Evolutionary conservation across 108 stramenopile species (phyloP).

Genomic region (Stephanodiscus triporus): DNA sequence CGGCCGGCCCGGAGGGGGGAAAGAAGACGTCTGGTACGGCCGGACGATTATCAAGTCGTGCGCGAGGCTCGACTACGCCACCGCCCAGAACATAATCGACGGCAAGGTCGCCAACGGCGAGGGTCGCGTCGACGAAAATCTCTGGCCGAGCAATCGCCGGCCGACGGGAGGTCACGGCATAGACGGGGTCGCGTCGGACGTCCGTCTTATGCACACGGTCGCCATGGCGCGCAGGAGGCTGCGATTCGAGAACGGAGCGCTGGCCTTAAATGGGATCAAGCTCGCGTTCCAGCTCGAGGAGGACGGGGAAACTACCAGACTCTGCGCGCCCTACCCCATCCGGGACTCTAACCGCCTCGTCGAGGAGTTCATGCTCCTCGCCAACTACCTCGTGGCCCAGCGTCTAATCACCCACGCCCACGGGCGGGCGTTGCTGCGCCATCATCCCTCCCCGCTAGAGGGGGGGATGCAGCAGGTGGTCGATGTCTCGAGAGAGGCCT

Average conservation of each 20-base stretch:
- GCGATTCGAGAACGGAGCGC: constrained; percentile 90
- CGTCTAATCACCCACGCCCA: constrained; percentile 86
- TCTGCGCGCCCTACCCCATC: constrained; percentile 87
- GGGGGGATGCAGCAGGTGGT: constrained; percentile 74
- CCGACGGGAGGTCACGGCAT: constrained; percentile 84
- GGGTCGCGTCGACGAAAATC: constrained; percentile 54
- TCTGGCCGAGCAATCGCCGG: constrained; percentile 87
- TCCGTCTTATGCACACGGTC: constrained; percentile 87
- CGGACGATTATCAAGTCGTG: constrained; percentile 93
- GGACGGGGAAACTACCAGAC: constrained; percentile 85
- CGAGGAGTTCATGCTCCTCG: constrained; percentile 98
- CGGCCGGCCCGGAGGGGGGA: constrained; percentile 39
- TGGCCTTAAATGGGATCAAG: constrained; percentile 90
- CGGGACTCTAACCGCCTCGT: constrained; percentile 92
- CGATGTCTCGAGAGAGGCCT: constrained; percentile 57
- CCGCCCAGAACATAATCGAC: constrained; percentile 96
- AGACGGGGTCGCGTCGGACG: constrained; percentile 85
- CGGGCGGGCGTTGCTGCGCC: constrained; percentile 73
- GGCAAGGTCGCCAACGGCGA: constrained; percentile 69
- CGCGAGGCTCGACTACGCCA: constrained; percentile 93
- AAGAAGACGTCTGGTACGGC: constrained; percentile 90
- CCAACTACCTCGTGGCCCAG: constrained; percentile 96
- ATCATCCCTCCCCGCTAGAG: constrained; percentile 70
- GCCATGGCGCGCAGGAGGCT: constrained; percentile 81
- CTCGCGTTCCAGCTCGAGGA: constrained; percentile 88